Conservation (phyloP, 2,329 filamentous ascomycete species). For the Lithohypha guttulata region DNA sequence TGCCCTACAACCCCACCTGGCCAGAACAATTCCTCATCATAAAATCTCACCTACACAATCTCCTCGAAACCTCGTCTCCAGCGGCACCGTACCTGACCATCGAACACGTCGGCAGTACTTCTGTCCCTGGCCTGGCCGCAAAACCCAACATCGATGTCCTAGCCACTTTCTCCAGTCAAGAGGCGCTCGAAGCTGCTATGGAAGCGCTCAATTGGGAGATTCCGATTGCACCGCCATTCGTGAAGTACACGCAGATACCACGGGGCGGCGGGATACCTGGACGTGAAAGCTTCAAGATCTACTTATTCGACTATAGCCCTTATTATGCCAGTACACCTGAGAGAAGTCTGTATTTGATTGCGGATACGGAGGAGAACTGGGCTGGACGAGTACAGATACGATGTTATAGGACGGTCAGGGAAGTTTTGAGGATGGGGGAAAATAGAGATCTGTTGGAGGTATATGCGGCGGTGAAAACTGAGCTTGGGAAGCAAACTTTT, state of each 20-base stretch:
- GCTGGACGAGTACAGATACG: constrained; percentile 15
- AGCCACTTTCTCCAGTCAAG: constrained; percentile 13
- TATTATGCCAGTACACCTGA: constrained; percentile 7
- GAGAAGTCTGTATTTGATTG: constrained; percentile 19
- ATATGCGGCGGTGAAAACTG: constrained; percentile 19
- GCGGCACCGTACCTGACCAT: constrained; percentile 13
- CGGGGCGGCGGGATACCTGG: constrained; percentile 19
- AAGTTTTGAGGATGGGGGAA: constrained; percentile 11
- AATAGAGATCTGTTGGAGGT: constrained; percentile 14
- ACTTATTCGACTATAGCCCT: constrained; percentile 1
- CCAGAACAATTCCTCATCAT: constrained; percentile 14
- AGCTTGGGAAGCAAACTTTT: constrained; percentile 15
- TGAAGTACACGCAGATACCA: constrained; percentile 18
- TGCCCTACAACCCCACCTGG: constrained; percentile 13
- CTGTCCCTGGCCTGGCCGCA: constrained; percentile 15
- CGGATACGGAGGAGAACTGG: constrained; percentile 8
- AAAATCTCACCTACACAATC: constrained; percentile 11
- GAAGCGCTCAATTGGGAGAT: constrained; percentile 28
- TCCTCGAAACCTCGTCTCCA: constrained; percentile 9
- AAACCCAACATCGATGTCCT: constrained; percentile 22
- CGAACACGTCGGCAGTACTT: constrained; percentile 21
- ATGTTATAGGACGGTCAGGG: constrained; percentile 17
- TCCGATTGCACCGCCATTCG: constrained; percentile 41
- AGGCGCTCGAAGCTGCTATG: constrained; percentile 10
- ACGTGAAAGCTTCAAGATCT: constrained; percentile 18